Evolutionary conservation across 306 rosid species (phyloP).

Genomic region (Potentilla sterilis): DNA sequence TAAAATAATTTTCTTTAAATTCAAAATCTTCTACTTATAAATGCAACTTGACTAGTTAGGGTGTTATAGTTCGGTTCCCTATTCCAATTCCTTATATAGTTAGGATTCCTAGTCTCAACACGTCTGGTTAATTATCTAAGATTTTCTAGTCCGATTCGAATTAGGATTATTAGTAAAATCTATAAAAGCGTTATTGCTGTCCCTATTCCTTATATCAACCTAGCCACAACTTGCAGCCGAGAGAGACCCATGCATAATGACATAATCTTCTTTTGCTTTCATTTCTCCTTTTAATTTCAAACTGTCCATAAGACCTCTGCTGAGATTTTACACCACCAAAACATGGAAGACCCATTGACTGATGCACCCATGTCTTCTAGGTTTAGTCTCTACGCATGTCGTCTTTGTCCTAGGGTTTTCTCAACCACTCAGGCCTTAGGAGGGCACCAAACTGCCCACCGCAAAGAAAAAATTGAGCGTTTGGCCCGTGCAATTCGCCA

Average conservation of each 20-base stretch:
- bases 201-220: background rate
- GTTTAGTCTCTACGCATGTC: background rate
- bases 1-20: too few relatives aligned
- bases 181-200: background rate
- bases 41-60: too few relatives aligned
- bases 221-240: background rate
- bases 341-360: background rate
- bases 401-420: constrained; percentile 20
- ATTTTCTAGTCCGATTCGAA: background rate
- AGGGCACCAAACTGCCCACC: constrained; percentile 44
- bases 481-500: background rate
- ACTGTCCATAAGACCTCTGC: background rate
- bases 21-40: too few relatives aligned
- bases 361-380: background rate
- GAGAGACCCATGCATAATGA: too few relatives aligned
- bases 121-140: background rate
- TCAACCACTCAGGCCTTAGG: constrained; percentile 25
- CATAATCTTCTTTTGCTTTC: background rate
- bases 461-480: background rate
- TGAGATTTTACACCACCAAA: background rate
- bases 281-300: background rate
- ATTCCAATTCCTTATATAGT: constrained; percentile 10
- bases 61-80: too few relatives aligned
- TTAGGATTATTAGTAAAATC: background rate
- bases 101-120: background rate